Base-by-base conservation (phyloP, 2,329 filamentous ascomycete genomes). In the Leptosphaerulina australis region DNA sequence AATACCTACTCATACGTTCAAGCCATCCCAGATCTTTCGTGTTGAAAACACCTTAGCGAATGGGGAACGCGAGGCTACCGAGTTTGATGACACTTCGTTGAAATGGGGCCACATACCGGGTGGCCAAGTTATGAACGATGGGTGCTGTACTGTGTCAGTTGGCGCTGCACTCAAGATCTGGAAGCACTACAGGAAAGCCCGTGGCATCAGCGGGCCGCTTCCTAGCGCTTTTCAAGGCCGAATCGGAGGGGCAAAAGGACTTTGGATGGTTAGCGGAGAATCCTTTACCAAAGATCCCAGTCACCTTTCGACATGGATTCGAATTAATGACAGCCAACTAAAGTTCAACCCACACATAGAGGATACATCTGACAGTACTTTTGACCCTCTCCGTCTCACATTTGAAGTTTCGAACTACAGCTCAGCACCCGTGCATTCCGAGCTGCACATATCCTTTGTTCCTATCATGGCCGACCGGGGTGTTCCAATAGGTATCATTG, bases 191-290 rank as follows among this genome's bases (percentile, higher is more conserved):
- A 80, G 79, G 0, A 69, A 87, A 0, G 58, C 66, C 0, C 69
- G 86, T 0, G 81, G 81, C 11, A 83, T 80, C 0, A 90, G 68
- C 83, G 78, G n/a, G 77, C 88, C 10, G 77, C 89, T 51, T 82
- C 87, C 88, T 0, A 82, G 82, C 25, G 85, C 80, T 0, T 85
- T 82, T 0, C 89, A 93, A 68, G 88, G 77, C 1, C 81, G 90
- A 0, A 81, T 92, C 26, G 87, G 84, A 8, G 83, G 86, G 14
- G 87, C 87, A 0, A 93, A 93, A 67, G 90, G 89, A 0, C 77
- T 92, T 57, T 92, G 88, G 88, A 79, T 87, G 36, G 70, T 87
- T 4, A 84, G 87, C 56, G 74, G 77, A 0, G 67, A 75, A 3
- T 63, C 74, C 0, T 78, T 81, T 20, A 69, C 69, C 0, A 72